Conservation (phyloP, 2,329 filamentous ascomycete genomes). For the Kalmusia sp. region DNA sequence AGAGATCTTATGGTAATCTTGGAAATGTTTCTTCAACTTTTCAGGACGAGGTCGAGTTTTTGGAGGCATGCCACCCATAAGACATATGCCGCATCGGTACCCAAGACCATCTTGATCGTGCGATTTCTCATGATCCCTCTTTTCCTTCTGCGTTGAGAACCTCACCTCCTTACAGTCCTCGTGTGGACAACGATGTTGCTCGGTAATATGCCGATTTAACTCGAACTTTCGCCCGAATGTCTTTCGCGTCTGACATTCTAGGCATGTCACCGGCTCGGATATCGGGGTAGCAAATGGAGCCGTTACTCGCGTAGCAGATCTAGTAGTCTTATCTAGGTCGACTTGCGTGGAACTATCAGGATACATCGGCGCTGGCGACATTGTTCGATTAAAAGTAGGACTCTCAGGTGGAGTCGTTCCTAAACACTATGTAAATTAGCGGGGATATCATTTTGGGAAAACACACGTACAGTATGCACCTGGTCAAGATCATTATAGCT, state of each 20-base stretch:
- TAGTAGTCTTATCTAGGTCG: too few species aligned
- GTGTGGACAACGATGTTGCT: slow-evolving; percentile 14
- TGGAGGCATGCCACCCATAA: neutral
- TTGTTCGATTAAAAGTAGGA: neutral
- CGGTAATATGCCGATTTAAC: slow-evolving; percentile 6
- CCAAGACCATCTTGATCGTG: slow-evolving; percentile 4
- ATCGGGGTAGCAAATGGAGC: neutral
- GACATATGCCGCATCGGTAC: slow-evolving; percentile 13
- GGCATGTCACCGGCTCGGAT: neutral
- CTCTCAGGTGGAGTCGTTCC: neutral
- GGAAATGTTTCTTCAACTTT: slow-evolving; percentile 15
- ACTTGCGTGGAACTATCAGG: neutral
- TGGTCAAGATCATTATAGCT: slow-evolving; percentile 2
- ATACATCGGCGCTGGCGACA: neutral
- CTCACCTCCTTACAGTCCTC: slow-evolving; percentile 5
- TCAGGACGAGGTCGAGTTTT: slow-evolving; percentile 1
- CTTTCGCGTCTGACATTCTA: neutral
- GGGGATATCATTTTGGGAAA: too few species aligned
- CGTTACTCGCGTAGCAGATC: neutral
- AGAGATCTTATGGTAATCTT: neutral
- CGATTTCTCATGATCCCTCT: slow-evolving; percentile 1
- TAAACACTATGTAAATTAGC: neutral
- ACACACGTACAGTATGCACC: neutral
- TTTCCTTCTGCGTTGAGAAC: slow-evolving; percentile 4
- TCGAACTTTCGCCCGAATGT: slow-evolving; percentile 3